Evolutionary conservation across 305 asterid species (phyloP), one percentile per base, ranked within the genome.

Genomic region (Fraxinus albicans): DNA sequence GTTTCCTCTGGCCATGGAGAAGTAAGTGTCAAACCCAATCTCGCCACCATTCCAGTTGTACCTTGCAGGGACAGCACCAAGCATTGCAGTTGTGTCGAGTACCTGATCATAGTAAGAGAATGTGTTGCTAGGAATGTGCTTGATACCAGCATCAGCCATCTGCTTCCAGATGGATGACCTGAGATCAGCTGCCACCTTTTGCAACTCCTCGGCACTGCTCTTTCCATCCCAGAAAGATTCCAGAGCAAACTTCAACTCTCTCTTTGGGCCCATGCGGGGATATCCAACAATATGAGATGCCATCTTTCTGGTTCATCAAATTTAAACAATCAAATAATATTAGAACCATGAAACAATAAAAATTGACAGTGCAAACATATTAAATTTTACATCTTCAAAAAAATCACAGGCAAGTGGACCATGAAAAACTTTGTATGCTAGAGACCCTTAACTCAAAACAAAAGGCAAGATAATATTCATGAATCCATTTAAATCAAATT

Each of bases 191-290:
- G 96, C 78, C 80, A 91, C 97, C 93, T 90, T 92, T 44, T 92
- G 92, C 92, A 92, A 84, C 12, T 92, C 97, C 85, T 92, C 96
- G 0, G 97, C 94, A 77, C 90, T 91, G 89, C 92, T 91, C 90
- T 94, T 94, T 83, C 94, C 93, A 90, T 94, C 97, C 97, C 98
- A 94, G 91, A 93, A 93, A 31, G 98, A 94, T 80, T 94, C 98
- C 15, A 94, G 88, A 87, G 98, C 96, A 83, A 94, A 94, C 86
- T 94, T 94, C 76, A 94, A 93, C 92, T 94, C 98, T 86, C 98
- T 93, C 91, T 94, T 94, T 15, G 97, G 98, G 84, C 98, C 98
- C 94, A 94, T 91, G 72, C 95, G 98, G 77, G 98, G 98, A 78
- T 92, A 94, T 88, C 98, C 97, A 85, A 92, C 97, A 81, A 94